These are phyloP conservation scores for Podaxis sp. DNA, from an alignment of 768 basidiomycete genomes.

Conservation along the genomic window DNA sequence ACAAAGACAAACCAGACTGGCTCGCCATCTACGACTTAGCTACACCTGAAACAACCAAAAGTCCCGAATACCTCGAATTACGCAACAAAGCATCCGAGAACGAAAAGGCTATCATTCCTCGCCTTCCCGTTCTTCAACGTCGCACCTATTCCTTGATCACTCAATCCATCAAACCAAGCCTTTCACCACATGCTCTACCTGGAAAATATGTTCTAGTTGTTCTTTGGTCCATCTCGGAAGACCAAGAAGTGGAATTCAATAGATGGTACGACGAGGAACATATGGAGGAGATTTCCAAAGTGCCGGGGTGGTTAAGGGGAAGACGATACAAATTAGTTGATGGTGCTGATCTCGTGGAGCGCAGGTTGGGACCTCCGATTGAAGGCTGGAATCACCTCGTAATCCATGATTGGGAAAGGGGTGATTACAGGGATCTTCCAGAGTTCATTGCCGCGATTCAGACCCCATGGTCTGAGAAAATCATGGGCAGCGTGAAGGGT, in stretches of 20 bases:
- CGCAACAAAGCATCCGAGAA: slow-evolving; percentile 23
- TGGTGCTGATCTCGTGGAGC: not conserved
- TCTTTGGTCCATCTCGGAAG: slow-evolving; percentile 15
- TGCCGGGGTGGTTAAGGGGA: slow-evolving; percentile 7
- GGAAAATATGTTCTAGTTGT: no score
- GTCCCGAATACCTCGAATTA: slow-evolving; percentile 26
- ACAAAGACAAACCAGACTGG: slow-evolving; percentile 27
- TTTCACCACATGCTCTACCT: slow-evolving; percentile 10
- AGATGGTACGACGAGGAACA: slow-evolving; percentile 23
- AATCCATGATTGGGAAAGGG: slow-evolving; percentile 29
- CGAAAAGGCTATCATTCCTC: slow-evolving; percentile 26
- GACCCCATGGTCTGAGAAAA: slow-evolving; percentile 27
- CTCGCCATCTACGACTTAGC: slow-evolving; percentile 31
- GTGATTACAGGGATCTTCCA: slow-evolving; percentile 21
- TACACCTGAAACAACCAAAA: slow-evolving; percentile 22
- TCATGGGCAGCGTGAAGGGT: slow-evolving; percentile 21
- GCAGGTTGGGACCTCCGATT: not conserved
- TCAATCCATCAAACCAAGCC: slow-evolving; percentile 5
- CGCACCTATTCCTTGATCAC: slow-evolving; percentile 24
- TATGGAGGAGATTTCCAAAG: slow-evolving; percentile 1
- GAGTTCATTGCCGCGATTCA: slow-evolving; percentile 25
- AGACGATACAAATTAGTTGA: slow-evolving; percentile 9
- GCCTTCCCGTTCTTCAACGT: slow-evolving; percentile 25
- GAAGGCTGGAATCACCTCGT: slow-evolving; percentile 29
- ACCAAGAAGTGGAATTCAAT: slow-evolving; percentile 26